phyloP scores from a whole-genome alignment of 495 filamentous ascomycete species.

The Hypoxylon perforatum region DNA sequence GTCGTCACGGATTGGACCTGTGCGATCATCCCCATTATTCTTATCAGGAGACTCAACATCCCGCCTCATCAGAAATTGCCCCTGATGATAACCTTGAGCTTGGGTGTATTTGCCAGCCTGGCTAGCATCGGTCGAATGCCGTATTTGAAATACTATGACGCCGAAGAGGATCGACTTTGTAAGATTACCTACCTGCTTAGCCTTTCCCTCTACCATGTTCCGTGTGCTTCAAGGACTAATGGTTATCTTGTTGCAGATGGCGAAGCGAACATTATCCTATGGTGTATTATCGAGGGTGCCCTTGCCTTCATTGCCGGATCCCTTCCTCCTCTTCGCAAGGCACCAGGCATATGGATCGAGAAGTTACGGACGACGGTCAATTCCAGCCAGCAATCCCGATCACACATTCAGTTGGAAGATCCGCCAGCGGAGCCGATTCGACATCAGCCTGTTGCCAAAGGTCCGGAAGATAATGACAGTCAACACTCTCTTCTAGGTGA shows the following conservation, averaged over 20 bases:
- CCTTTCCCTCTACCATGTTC: neutral
- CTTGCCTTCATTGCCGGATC: conserved; percentile 12
- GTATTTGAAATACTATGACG: conserved; percentile 9
- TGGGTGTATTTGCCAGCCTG: conserved; percentile 17
- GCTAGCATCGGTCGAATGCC: conserved; percentile 11
- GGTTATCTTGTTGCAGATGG: neutral
- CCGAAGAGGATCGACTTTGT: conserved; percentile 13
- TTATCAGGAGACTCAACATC: conserved; percentile 8
- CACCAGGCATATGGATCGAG: neutral
- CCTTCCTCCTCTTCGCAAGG: conserved; percentile 7
- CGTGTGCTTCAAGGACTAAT: neutral
- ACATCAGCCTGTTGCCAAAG: neutral
- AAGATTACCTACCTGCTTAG: neutral
- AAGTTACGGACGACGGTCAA: neutral
- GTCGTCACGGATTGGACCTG: conserved; percentile 17
- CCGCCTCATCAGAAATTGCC: conserved; percentile 4
- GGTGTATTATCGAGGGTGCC: conserved; percentile 5
- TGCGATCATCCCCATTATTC: conserved; percentile 14
- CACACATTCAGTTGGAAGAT: neutral
- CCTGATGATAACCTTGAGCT: conserved; percentile 7
- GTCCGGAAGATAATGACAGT: neutral
- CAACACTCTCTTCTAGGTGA: neutral
- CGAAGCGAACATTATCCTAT: conserved; percentile 6
- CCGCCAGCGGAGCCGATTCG: neutral
- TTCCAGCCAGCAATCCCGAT: neutral